Evolutionary conservation across 169 alveolate genomes (phyloP), one percentile per base, ranked within the genome.

Genomic region (Plasmodium relictum): DNA sequence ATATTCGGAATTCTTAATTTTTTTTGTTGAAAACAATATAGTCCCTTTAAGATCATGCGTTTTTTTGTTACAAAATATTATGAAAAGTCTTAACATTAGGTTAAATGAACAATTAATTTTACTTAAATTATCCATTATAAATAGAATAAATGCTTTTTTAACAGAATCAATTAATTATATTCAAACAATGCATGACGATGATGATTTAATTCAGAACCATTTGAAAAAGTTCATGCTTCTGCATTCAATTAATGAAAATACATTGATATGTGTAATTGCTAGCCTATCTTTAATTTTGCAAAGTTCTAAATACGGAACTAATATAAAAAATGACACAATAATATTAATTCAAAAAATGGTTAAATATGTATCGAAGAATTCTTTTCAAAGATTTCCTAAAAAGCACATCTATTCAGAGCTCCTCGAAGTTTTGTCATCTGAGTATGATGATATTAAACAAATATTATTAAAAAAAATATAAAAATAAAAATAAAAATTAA

Each of bases 31-130:
- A 10, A 69, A 50, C 31, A 72, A 83, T n/a, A 45, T 68, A 7
- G 78, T 83, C 16, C 91, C 91, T n/a, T 68, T 83, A 61, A 16
- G 91, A 37, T 83, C 91, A 37, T 83, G 91, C 42, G 73, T 83
- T n/a, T 69, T 83, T 20, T 66, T 72, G 52, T 61, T 83, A 14
- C 91, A 83, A 61, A 54, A 68, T 68, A 56, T 66, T 12, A 83
- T 69, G 85, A 83, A 83, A 54, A 68, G 68, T 39, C 16, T 83
- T 39, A 31, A 41, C 16, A 22, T 83, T 8, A 66, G 68, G 59
- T 14, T 83, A 37, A 66, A 71, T 59, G 80, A 48, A 8, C 20
- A 42, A 0, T 52, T 83, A 18, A 22, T 16, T 69, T 39, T 4
- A 45, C 54, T 83, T 0, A 42, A 39, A 41, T 56, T 83, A 26